A percentile compares a stretch with the other conserved stretches of the same genome.
Evolutionary conservation across 176 grass and related monocot genomes (phyloP).

Genomic region (Triticum timopheevii): DNA sequence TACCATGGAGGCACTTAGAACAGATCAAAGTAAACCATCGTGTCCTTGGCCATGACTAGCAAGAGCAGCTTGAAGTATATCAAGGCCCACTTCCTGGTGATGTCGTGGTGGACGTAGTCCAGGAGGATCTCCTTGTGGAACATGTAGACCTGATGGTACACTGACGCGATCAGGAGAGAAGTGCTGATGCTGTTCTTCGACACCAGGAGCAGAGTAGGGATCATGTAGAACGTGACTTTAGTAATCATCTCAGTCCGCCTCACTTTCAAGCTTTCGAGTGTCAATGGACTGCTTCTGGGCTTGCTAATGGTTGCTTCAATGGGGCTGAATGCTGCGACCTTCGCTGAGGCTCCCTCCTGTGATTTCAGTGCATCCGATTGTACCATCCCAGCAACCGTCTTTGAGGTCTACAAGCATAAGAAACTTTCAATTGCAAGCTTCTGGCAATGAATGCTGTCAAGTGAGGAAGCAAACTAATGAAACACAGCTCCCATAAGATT

Average conservation of each 20-base stretch:
- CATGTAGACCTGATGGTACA: conserved; percentile 82
- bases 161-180: conserved; percentile 52
- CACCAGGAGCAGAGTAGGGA: conserved; percentile 53
- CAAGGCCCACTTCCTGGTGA: conserved; percentile 80
- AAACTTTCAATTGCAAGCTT: not conserved
- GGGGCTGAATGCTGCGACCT: conserved; percentile 67
- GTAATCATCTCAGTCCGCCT: conserved; percentile 51
- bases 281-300: conserved; percentile 48
- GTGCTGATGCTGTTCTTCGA: conserved; percentile 63
- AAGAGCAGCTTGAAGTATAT: conserved; percentile 85
- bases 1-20: conserved; percentile 31
- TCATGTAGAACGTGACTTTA: conserved; percentile 53
- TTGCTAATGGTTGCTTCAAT: conserved; percentile 50
- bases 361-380: conserved; percentile 17
- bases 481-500: not conserved
- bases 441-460: not conserved
- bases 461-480: not conserved
- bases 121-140: conserved; percentile 94
- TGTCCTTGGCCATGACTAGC: conserved; percentile 79
- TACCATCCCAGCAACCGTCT: conserved; percentile 21
- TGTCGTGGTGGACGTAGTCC: conserved; percentile 78
- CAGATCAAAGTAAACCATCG: conserved; percentile 59
- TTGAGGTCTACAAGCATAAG: conserved; percentile 30
- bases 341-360: conserved; percentile 26
- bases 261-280: conserved; percentile 61